Evolutionary conservation across 495 filamentous ascomycete genomes (phyloP).

Genomic region (Podospora pseudoanserina): DNA sequence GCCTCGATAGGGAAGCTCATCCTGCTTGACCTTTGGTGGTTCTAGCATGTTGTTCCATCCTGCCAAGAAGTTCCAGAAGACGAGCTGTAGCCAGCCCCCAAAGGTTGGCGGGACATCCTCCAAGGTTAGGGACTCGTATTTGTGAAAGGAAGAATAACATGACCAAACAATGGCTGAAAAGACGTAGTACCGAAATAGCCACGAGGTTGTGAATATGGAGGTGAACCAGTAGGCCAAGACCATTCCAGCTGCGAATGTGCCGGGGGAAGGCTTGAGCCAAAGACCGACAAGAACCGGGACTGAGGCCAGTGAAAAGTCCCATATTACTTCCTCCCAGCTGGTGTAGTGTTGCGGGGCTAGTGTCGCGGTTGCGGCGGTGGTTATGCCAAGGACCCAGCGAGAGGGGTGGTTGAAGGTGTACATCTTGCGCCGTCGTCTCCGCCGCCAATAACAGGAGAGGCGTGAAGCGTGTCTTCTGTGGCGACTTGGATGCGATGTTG

Average conservation of each 20-base stretch:
- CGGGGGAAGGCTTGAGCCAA: background rate
- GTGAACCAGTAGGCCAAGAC: constrained; percentile 2
- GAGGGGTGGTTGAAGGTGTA: background rate
- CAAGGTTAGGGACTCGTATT: background rate
- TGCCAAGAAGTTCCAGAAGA: background rate
- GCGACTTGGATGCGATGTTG: background rate
- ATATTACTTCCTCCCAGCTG: background rate
- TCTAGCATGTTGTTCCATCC: background rate
- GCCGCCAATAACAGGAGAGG: background rate
- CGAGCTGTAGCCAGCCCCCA: background rate
- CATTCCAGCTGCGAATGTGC: background rate
- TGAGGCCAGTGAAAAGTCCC: constrained; percentile 8
- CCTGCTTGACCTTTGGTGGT: background rate
- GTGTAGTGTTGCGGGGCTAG: constrained; percentile 3
- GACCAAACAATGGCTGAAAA: background rate
- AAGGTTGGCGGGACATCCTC: background rate
- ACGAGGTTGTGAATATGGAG: background rate
- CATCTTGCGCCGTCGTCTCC: background rate
- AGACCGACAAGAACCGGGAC: background rate
- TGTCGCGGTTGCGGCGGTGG: background rate
- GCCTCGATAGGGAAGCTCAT: background rate
- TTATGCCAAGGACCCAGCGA: background rate
- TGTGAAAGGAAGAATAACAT: background rate
- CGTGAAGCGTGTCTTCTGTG: too few species aligned
- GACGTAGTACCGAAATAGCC: constrained; percentile 6